Evolutionary conservation across 2,329 filamentous ascomycete genomes (phyloP).

Genomic region (Penicillium frequentans): DNA sequence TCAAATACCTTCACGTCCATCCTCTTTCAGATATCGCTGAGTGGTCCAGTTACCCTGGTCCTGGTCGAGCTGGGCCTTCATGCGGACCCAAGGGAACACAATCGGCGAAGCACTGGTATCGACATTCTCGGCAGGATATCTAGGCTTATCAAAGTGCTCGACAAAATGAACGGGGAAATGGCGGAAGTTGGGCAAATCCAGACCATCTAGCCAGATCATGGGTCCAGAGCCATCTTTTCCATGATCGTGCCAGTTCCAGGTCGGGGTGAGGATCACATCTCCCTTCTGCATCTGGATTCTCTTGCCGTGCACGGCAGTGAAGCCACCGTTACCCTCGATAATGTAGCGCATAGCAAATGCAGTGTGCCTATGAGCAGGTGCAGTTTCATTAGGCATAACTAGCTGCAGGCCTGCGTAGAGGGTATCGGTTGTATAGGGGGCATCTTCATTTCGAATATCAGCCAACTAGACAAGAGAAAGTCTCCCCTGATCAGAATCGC

Average conservation of each 20-base stretch:
- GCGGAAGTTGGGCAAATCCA: conserved; percentile 55
- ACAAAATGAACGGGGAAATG: conserved; percentile 57
- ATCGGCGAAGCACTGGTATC: conserved; percentile 43
- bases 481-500: background rate
- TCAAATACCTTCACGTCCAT: conserved; percentile 34
- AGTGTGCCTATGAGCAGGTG: conserved; percentile 57
- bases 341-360: conserved; percentile 60
- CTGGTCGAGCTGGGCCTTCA: conserved; percentile 46
- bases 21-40: conserved; percentile 35
- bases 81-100: conserved; percentile 51
- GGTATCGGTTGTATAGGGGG: conserved; percentile 59
- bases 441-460: conserved; percentile 28
- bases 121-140: conserved; percentile 53
- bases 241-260: conserved; percentile 62
- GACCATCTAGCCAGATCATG: conserved; percentile 59
- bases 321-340: conserved; percentile 57
- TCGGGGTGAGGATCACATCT: conserved; percentile 59
- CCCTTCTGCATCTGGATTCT: conserved; percentile 54
- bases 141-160: conserved; percentile 48
- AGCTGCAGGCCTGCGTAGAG: conserved; percentile 59
- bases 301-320: conserved; percentile 58
- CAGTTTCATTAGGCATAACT: conserved; percentile 57
- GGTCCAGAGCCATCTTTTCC: conserved; percentile 57
- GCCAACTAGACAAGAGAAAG: background rate
- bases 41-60: conserved; percentile 27